Evolutionary conservation across 352 stramenopile species (phyloP), one percentile per base, ranked within the genome.

Genomic region (Phytophthora kernoviae): DNA sequence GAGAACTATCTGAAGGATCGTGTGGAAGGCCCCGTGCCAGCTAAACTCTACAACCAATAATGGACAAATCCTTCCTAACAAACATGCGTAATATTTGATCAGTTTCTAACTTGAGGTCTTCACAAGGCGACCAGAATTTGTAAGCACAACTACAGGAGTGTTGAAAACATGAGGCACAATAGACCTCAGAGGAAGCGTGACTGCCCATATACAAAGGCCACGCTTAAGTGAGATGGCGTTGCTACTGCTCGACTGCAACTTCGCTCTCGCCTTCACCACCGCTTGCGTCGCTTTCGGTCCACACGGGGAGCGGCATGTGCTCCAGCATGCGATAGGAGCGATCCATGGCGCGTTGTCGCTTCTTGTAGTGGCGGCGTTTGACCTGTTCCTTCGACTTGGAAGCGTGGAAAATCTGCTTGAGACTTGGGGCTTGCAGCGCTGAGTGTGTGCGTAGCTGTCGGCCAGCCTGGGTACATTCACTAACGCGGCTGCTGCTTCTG

Each of bases 1-100:
- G 84, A 94, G 62, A 57, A 27, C 14, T 91, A 92, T 61, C 68
- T 94, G 7, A 91, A 91, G 54, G 81, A 94, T 69, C 86, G 88
- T 47, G 80, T 88, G 33, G 84, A 94, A 65, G 82, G 84, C n/a
- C 84, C 84, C 1, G 74, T 91, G 45, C 71, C 83, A 17, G 73
- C 78, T 4, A 85, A 84, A 59, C 46, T 90, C 33, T 85, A 87
- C 55, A 81, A 86, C 59, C 67, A 83, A 64, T 88, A 78, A 58
- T 49, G 7, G 26, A 41, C 20, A 22, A 21, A 9, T 62, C 15
- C 34, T 53, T 62, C 59, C 44, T 33, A 58, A 69, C 59, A 69
- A 58, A 27, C 58, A 65, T 47, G 24, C 41, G 39, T 69, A 69
- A 61, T 57, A 68, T 57, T 66, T 68, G 39, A 68, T 62, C 57